These are phyloP conservation scores for Rhizopogon sp. DNA, from an alignment of 768 basidiomycete species.

Conservation along the genomic window DNA sequence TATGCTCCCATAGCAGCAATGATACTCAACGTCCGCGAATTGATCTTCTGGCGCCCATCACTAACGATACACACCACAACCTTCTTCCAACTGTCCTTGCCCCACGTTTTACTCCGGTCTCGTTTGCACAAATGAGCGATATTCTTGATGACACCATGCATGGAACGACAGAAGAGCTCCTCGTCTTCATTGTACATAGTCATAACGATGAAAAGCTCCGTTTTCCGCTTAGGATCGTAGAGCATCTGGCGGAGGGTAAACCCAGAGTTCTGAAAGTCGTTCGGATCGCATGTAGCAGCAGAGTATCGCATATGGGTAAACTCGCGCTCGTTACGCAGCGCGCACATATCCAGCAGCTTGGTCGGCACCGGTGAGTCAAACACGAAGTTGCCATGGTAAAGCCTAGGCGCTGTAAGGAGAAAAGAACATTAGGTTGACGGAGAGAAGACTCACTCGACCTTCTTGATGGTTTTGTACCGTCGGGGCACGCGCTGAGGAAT, in stretches of 20 bases:
- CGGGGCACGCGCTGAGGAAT: constrained; percentile 90
- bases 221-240: constrained; percentile 85
- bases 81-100: constrained; percentile 97
- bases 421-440: not conserved
- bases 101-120: constrained; percentile 91
- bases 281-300: constrained; percentile 94
- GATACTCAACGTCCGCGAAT: constrained; percentile 75
- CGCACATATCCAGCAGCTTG: constrained; percentile 85
- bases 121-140: constrained; percentile 84
- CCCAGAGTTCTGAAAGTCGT: constrained; percentile 75
- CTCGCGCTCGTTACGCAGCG: constrained; percentile 74
- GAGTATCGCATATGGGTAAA: constrained; percentile 96
- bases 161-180: constrained; percentile 83
- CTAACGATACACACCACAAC: constrained; percentile 91
- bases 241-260: constrained; percentile 90
- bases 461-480: constrained; percentile 91
- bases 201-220: constrained; percentile 95
- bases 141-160: constrained; percentile 97
- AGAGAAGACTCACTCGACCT: constrained; percentile 63
- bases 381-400: constrained; percentile 93
- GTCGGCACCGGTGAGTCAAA: constrained; percentile 86
- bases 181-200: constrained; percentile 98
- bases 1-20: constrained; percentile 93
- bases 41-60: constrained; percentile 83
- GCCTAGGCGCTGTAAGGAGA: constrained; percentile 27